phyloP scores from a whole-genome alignment of 306 rosid genomes.

The Dryas drummondii region DNA sequence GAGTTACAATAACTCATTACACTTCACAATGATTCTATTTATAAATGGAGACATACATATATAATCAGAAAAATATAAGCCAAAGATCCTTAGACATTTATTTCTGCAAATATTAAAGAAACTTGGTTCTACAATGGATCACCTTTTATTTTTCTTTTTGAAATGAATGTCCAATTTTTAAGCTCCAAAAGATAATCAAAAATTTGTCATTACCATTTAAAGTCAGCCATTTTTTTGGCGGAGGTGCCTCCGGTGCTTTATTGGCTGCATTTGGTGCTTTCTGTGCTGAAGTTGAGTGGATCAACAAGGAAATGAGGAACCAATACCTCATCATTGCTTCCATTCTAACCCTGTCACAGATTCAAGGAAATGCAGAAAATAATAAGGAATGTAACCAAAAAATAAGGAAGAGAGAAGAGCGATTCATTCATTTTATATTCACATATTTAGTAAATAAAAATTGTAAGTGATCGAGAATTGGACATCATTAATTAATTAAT shows the following conservation, averaged over 20 bases:
- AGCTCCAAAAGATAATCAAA: not conserved
- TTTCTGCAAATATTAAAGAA: not conserved
- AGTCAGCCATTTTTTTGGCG: slow-evolving; percentile 60
- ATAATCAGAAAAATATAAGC: no score
- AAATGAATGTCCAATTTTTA: not conserved
- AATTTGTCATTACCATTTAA: slow-evolving; percentile 49
- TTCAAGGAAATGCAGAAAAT: not conserved
- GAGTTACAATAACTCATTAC: not conserved
- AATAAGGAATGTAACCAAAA: slow-evolving; percentile 12
- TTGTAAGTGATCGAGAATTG: no score
- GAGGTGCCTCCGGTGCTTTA: not conserved
- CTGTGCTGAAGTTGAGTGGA: slow-evolving; percentile 51
- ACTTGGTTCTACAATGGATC: not conserved
- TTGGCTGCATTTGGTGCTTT: slow-evolving; percentile 4
- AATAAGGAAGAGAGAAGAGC: not conserved
- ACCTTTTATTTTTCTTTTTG: not conserved
- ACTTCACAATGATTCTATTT: no score
- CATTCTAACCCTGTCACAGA: slow-evolving; percentile 40
- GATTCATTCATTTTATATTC: not conserved
- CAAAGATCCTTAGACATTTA: not conserved
- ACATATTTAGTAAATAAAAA: not conserved
- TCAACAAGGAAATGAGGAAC: slow-evolving; percentile 47
- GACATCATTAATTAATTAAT: no score
- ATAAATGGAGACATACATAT: no score
- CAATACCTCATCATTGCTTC: slow-evolving; percentile 54